Evolutionary conservation across 2,329 filamentous ascomycete genomes (phyloP), one percentile per base, ranked within the genome.

Genomic region (Alternaria angustiovoidea): DNA sequence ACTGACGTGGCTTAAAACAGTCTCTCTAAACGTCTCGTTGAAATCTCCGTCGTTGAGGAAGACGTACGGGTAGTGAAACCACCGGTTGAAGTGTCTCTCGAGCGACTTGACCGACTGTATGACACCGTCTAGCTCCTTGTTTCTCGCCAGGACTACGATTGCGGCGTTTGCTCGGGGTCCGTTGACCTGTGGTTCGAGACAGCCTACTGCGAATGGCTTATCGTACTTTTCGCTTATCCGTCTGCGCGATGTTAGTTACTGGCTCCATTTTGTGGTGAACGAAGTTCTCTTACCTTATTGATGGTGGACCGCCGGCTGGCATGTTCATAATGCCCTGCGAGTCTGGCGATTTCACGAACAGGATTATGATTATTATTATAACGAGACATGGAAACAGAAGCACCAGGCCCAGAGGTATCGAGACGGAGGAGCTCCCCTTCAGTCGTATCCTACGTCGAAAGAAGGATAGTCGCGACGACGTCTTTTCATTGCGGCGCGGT

Each of bases 11-110:
- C 97, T 97, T 74, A 85, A 82, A 59, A 99, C 88, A 0, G 89
- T 90, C 70, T 94, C 91, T 78, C 92, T 96, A 86, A 99, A 99
- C 12, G 89, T 92, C 74, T 92, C 88, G 80, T 98, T 94, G 86
- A 99, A 99, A 59, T 98, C 94, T 65, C 91, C 95, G 74, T 99
- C 94, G 81, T 99, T 99, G 69, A 99, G 84, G 80, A 99, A 98
- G 69, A 98, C 94, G 77, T 98, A 99, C 26, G 95, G 95, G 79
- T 99, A 99, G 80, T 98, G 89, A 79, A 93, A 99, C 94, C 94
- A 99, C 68, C 94, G 88, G 81, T 99, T 99, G 87, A 99, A 99
- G 81, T 99, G 95, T 71, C 95, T 88, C 83, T 99, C 95, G 69
- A 99, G 94, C 43, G 94, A 98, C 83, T 97, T 97, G 79, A 99